Conservation (phyloP, 805 yeast species). For the Dipodascus geniculatus region DNA sequence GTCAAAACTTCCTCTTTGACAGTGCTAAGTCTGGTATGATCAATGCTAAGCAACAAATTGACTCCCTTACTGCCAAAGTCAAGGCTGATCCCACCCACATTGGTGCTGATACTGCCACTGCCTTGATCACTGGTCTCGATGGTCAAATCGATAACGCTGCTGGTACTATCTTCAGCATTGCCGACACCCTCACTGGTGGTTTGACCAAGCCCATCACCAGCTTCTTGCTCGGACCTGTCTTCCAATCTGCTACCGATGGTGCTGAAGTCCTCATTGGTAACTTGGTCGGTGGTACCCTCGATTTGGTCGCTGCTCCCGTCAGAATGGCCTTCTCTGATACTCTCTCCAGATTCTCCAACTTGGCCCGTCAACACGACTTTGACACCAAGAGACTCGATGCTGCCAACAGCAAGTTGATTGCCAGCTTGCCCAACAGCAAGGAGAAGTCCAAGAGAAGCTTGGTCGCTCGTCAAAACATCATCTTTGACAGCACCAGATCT, state of each 20-base stretch:
- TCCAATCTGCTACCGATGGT: conserved; percentile 16
- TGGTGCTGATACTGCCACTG: conserved; percentile 10
- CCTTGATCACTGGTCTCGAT: conserved; percentile 15
- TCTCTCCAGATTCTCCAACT: neutral
- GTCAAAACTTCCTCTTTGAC: conserved; percentile 2
- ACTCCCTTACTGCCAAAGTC: neutral
- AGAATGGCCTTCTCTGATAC: conserved; percentile 1
- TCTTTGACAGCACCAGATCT: conserved; percentile 7
- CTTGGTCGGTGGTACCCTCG: conserved; percentile 11
- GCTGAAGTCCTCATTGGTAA: conserved; percentile 16
- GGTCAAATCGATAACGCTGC: conserved; percentile 16
- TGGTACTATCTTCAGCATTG: conserved; percentile 7
- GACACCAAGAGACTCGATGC: neutral
- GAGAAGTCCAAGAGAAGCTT: neutral
- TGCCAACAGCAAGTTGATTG: neutral
- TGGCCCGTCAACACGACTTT: neutral
- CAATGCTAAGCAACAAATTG: conserved; percentile 14
- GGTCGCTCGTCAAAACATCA: neutral
- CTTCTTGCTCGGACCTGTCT: conserved; percentile 13
- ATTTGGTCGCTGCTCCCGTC: conserved; percentile 8
- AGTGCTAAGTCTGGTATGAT: conserved; percentile 10
- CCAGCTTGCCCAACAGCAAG: neutral
- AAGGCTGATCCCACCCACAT: conserved; percentile 4
- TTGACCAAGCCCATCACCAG: conserved; percentile 7
- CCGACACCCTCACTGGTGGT: conserved; percentile 12